phyloP scores from a whole-genome alignment of 495 filamentous ascomycete species.

The Penicillium malachiteum region DNA sequence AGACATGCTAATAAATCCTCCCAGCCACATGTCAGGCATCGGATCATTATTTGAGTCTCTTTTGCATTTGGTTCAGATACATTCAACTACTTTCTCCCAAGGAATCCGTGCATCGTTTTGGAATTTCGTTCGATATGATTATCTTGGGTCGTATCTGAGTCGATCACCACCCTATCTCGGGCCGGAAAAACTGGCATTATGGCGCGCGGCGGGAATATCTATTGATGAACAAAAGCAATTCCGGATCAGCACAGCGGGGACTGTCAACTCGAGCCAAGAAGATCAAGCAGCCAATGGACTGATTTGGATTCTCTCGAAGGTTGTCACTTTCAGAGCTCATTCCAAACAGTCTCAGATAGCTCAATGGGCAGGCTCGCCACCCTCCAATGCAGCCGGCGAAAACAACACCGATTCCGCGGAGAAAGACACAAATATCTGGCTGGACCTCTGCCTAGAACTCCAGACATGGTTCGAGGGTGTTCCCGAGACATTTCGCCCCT shows the following conservation, averaged over 20 bases:
- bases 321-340: conserved; percentile 39
- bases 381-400: conserved; percentile 9
- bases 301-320: conserved; percentile 37
- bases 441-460: conserved; percentile 39
- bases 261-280: conserved; percentile 21
- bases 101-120: conserved; percentile 40
- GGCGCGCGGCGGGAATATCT: conserved; percentile 37
- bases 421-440: conserved; percentile 35
- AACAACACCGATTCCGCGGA: not conserved
- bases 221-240: conserved; percentile 32
- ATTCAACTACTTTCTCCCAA: conserved; percentile 23
- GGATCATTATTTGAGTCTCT: conserved; percentile 31
- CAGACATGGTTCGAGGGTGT: conserved; percentile 44
- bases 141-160: conserved; percentile 38
- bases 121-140: conserved; percentile 43
- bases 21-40: conserved; percentile 36
- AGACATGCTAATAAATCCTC: conserved; percentile 1
- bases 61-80: conserved; percentile 9
- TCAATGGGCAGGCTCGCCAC: conserved; percentile 31
- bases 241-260: not conserved
- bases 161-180: conserved; percentile 34
- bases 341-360: conserved; percentile 37
- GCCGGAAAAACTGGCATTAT: conserved; percentile 30
- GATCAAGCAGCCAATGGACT: conserved; percentile 38
- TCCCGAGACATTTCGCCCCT: conserved; percentile 43